Percentiles rank a stretch among this genome's conserved stretches.
These are phyloP conservation scores for Trichoderma parareesei DNA, from an alignment of 495 filamentous ascomycete genomes.

Conservation along the genomic window DNA sequence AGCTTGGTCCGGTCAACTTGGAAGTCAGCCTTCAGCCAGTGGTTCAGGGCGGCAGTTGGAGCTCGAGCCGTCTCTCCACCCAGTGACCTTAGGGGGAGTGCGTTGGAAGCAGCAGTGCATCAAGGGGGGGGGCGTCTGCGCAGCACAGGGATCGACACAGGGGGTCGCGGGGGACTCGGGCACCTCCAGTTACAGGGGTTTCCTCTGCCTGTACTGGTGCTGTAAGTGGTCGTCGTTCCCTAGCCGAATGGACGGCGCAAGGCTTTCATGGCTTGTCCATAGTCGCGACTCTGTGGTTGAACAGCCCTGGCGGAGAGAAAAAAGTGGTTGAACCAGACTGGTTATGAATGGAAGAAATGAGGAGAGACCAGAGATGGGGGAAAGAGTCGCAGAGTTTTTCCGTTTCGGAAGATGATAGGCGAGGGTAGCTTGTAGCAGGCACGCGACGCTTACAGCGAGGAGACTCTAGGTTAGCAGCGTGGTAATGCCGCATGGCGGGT, in stretches of 20 bases:
- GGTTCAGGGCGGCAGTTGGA: too few relatives aligned
- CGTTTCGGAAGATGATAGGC: constrained; percentile 8
- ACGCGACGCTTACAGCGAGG: neutral
- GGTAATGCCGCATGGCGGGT: neutral
- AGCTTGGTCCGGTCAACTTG: neutral
- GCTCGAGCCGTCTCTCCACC: too few relatives aligned
- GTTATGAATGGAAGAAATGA: neutral
- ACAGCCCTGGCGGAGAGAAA: neutral
- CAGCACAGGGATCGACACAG: constrained; percentile 3
- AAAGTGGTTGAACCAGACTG: neutral
- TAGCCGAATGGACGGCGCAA: neutral
- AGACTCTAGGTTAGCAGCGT: neutral
- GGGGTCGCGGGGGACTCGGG: constrained; percentile 1
- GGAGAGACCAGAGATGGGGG: neutral
- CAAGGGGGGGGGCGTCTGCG: neutral
- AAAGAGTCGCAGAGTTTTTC: neutral
- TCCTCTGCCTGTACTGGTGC: too few relatives aligned
- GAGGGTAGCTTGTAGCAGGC: neutral
- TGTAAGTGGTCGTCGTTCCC: neutral
- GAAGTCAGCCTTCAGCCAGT: neutral
- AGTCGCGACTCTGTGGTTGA: neutral
- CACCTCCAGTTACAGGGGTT: constrained; percentile 1
- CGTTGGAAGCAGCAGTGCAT: neutral
- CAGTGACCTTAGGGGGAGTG: neutral
- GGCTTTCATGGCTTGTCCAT: neutral